phyloP scores from a whole-genome alignment of 352 stramenopile species.

The Globisporangium radiosum region DNA sequence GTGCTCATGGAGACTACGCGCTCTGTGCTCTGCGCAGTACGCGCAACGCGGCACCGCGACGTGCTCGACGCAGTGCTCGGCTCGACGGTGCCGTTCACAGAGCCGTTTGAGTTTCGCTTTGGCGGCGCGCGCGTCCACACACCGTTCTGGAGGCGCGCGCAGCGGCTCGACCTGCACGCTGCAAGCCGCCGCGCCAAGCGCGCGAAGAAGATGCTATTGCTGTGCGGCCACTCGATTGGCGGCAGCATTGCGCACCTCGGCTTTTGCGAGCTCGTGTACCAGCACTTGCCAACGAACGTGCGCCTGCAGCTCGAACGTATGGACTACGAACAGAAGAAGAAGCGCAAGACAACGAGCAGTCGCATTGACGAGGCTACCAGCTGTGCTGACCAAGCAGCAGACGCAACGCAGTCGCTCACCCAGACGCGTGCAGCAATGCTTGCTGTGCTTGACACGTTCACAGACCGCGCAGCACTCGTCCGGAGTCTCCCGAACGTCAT shows the following conservation, averaged over 20 bases:
- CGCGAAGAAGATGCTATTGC: slow-evolving; percentile 53
- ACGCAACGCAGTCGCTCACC: neutral
- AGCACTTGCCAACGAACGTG: slow-evolving; percentile 42
- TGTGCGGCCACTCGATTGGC: slow-evolving; percentile 80
- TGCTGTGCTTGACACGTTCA: slow-evolving; percentile 11
- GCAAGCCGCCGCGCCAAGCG: slow-evolving; percentile 40
- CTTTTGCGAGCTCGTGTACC: slow-evolving; percentile 70
- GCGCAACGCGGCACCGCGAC: slow-evolving; percentile 48
- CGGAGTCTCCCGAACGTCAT: slow-evolving; percentile 42
- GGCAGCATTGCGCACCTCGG: slow-evolving; percentile 78
- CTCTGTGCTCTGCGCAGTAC: slow-evolving; percentile 60
- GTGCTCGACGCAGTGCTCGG: slow-evolving; percentile 64
- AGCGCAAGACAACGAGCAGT: slow-evolving; percentile 8
- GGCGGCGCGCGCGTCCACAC: slow-evolving; percentile 67
- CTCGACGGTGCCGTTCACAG: slow-evolving; percentile 52
- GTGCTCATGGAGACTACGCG: slow-evolving; percentile 58
- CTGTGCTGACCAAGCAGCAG: neutral
- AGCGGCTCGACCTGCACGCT: slow-evolving; percentile 46
- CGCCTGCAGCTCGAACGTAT: slow-evolving; percentile 50
- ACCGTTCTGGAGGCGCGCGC: slow-evolving; percentile 68
- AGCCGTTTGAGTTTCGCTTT: slow-evolving; percentile 67
- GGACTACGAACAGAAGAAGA: slow-evolving; percentile 50
- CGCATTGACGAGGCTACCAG: neutral
- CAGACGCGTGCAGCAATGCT: slow-evolving; percentile 4
- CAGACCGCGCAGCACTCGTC: slow-evolving; percentile 17